phyloP scores from a whole-genome alignment of 1,284 basidiomycete species.

The Cutaneotrichosporon cutaneum region DNA sequence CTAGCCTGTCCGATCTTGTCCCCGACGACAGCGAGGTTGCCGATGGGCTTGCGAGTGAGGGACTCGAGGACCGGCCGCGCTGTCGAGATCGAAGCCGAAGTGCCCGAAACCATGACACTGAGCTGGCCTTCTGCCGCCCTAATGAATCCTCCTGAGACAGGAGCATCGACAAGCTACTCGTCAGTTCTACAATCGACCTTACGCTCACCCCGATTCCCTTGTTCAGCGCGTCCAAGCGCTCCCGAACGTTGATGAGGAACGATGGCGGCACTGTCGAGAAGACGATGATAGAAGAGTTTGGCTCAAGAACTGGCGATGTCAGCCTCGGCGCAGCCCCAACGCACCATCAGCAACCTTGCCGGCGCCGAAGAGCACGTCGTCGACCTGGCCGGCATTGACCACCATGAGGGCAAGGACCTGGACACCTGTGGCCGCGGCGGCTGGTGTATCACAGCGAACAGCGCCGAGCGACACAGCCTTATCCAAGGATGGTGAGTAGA shows the following conservation, averaged over 20 bases:
- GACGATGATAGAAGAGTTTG: constrained; percentile 43
- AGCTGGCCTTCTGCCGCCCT: constrained; percentile 48
- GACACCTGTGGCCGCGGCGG: constrained; percentile 32
- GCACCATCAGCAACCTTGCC: constrained; percentile 35
- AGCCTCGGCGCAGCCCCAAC: not conserved
- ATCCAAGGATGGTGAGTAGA: constrained; percentile 42
- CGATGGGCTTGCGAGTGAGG: constrained; percentile 36
- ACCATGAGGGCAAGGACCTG: constrained; percentile 48
- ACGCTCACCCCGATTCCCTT: constrained; percentile 40
- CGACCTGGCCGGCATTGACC: constrained; percentile 44
- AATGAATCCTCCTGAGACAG: constrained; percentile 51
- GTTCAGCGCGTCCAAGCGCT: constrained; percentile 35
- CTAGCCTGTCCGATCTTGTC: constrained; percentile 35
- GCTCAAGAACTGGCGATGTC: not conserved
- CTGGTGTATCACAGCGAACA: constrained; percentile 22
- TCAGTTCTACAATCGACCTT: not conserved
- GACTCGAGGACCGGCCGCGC: constrained; percentile 39
- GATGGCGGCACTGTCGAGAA: constrained; percentile 52
- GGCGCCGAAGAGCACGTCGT: constrained; percentile 41
- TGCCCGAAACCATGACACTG: constrained; percentile 50
- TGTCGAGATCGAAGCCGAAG: constrained; percentile 28
- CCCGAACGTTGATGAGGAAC: constrained; percentile 32
- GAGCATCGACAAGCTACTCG: constrained; percentile 45
- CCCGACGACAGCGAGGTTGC: constrained; percentile 37
- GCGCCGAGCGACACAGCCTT: constrained; percentile 34